Base-by-base conservation (phyloP, 768 basidiomycete genomes). In the Chalciporus sphaerocephalus region DNA sequence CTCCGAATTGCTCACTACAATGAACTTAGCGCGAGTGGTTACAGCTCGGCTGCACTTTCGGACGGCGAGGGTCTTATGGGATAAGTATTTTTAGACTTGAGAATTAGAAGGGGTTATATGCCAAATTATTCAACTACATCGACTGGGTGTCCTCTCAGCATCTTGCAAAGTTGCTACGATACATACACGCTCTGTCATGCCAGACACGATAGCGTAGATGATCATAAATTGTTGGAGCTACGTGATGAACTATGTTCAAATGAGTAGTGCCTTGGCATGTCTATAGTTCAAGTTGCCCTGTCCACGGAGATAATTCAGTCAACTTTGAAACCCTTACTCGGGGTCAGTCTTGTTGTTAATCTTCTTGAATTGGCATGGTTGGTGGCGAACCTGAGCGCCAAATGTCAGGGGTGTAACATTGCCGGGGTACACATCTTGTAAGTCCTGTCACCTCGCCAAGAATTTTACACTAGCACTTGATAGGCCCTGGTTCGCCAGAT, bases 1-100 rank as follows among this genome's bases (percentile, higher is more conserved):
- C 74, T 87, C 30, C 79, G 78, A 48, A 85, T 91, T 51, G 79
- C 81, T 6, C 72, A 73, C n/a, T 83, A 81, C 50, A 76, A 66
- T 32, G 82, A 85, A 56, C 65, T 83, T 0, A 56, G 61, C 5
- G 60, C 56, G 7, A 72, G 74, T 42, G 78, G 78, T 21, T 73
- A 72, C 40, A 79, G 77, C 52, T 78, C 78, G 36, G 73, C 80
- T 0, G 78, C 79, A 2, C 68, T 74, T 32, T 80, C 79, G 4
- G 80, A 81, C 43, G 77, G 78, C 3, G 79, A 81, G 63, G 77
- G 77, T 27, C 65, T 78, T 24, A 48, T 72, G 42, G 69, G 72
- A 18, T 74, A 56, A 7, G 30, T 32, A 42, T 27, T 13, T 8
- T 24, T 39, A 30, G 15, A 40, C 35, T 30, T 13, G 5, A 15